phyloP scores from a whole-genome alignment of 257 asterid species.

The Fraxinus quadrangulata region DNA sequence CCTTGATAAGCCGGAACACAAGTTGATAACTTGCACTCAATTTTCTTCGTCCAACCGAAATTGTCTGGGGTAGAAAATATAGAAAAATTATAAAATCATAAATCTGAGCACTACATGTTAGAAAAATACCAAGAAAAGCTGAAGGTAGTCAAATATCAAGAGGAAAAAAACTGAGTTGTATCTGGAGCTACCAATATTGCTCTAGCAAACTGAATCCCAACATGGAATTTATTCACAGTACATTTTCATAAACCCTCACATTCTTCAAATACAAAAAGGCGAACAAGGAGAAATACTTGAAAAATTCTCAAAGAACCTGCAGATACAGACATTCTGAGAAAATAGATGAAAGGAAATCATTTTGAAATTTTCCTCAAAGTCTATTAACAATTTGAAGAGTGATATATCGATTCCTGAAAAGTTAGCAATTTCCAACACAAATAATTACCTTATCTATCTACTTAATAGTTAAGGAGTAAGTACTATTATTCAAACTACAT shows the following conservation, averaged over 20 bases:
- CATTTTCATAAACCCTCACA: background rate
- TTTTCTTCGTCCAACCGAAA: conserved; percentile 87
- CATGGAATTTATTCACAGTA: background rate
- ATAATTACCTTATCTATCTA: background rate
- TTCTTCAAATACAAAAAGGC: background rate
- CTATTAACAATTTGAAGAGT: background rate
- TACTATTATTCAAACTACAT: background rate
- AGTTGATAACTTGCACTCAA: conserved; percentile 92
- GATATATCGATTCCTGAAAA: background rate
- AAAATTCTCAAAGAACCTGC: background rate
- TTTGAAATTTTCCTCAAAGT: background rate
- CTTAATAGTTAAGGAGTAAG: background rate
- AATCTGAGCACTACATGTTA: background rate
- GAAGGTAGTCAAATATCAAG: background rate
- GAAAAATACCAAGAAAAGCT: conserved; percentile 8
- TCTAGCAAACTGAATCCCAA: background rate
- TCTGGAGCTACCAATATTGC: background rate
- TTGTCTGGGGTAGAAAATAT: conserved; percentile 50
- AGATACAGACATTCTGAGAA: background rate
- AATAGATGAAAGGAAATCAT: background rate
- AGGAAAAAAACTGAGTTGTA: background rate
- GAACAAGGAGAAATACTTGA: background rate
- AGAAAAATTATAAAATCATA: background rate
- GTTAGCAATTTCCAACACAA: background rate
- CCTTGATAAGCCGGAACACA: conserved; percentile 91